Conservation (phyloP, 2,329 filamentous ascomycete species). For the Balansia obtecta region DNA sequence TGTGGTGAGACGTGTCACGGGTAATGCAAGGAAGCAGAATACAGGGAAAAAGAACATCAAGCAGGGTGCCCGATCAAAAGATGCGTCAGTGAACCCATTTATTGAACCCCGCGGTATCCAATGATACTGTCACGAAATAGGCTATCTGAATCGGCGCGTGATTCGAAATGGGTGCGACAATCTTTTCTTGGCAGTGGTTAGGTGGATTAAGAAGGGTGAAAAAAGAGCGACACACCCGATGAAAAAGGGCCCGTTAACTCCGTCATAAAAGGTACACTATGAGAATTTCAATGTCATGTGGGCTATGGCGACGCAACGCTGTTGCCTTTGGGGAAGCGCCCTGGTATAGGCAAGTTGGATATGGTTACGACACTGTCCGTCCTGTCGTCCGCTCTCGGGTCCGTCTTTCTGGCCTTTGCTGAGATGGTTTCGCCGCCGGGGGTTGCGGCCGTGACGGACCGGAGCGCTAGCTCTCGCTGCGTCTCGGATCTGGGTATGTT, state of each 20-base stretch:
- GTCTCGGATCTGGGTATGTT: constrained; percentile 12
- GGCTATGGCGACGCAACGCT: constrained; percentile 25
- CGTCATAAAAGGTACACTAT: background rate
- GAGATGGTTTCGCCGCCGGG: constrained; percentile 1
- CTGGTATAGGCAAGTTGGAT: constrained; percentile 57
- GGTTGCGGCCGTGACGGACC: constrained; percentile 4
- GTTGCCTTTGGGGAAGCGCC: constrained; percentile 42
- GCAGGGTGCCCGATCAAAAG: too few relatives aligned
- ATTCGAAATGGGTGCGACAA: too few relatives aligned
- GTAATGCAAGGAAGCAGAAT: too few relatives aligned
- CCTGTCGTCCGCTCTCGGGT: constrained; percentile 19
- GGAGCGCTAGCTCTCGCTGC: constrained; percentile 12
- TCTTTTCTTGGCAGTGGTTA: too few relatives aligned
- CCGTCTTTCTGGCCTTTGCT: constrained; percentile 13
- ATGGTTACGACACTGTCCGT: constrained; percentile 40
- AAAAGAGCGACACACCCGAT: too few relatives aligned
- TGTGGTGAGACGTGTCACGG: too few relatives aligned
- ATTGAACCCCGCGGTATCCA: too few relatives aligned
- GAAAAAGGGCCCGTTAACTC: background rate
- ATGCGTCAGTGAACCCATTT: too few relatives aligned
- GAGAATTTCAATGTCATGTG: background rate
- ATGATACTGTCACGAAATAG: too few relatives aligned
- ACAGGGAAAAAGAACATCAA: too few relatives aligned
- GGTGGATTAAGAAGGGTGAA: too few relatives aligned
- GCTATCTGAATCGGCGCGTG: too few relatives aligned